Base-by-base conservation (phyloP, 306 rosid genomes). In the Arachis stenosperma region DNA sequence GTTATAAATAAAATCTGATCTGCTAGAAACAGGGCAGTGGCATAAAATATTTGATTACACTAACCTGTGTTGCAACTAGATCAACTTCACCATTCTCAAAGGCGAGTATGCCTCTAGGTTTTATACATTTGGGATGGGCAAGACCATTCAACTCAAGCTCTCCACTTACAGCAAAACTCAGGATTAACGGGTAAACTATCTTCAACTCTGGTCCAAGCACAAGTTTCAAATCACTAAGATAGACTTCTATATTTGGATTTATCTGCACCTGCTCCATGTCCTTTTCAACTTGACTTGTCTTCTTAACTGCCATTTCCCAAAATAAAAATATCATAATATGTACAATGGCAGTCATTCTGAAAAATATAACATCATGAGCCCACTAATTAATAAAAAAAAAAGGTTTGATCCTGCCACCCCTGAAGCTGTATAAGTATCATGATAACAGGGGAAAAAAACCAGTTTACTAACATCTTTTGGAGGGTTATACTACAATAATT, bases 21-120 rank as follows among this genome's bases (percentile, higher is more conserved):
- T 13, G 41, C 12, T 48, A 59, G 62, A 74, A 29, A 47, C 61
- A 0, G 47, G 6, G 42, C 5, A 39, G 61, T 67, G 60, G 39
- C 33, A 64, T 55, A 64, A 27, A 70, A 40, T 69, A 57, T 22
- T 22, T 22, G 27, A 22, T 43, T 14, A 58, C 75, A 79, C 86
- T 75, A 83, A 89, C 98, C 97, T 91, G 98, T 10, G 97, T 87
- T 37, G 98, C 98, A 50, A 90, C 88, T n/a, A 94, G 95, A 86
- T 90, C 92, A 29, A 94, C 97, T 79, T 91, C 94, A 51, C 98
- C 98, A 75, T 91, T 89, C 78, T 91, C 96, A 65, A 94, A 89
- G 66, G 86, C 77, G 70, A 94, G 81, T 81, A 78, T 80, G 65
- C 98, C 98, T 77, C 76, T 94, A 50, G 98, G 97, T 78, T 79